Evolutionary conservation across 768 basidiomycete species (phyloP).

Genomic region (Pleurotus cornucopiae): DNA sequence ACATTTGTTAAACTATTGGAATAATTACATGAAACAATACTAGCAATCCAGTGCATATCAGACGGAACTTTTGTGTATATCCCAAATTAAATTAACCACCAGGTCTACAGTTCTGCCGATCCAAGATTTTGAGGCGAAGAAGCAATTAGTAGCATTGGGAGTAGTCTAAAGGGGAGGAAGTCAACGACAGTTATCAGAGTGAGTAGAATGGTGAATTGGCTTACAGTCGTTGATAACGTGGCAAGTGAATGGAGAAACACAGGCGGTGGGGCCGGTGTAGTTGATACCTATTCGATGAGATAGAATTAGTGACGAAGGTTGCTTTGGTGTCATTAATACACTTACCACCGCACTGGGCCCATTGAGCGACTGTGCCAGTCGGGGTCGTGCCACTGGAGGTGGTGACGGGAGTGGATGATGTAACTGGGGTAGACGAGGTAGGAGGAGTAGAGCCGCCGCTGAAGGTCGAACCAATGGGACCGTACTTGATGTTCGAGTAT

Average conservation of each 20-base stretch:
- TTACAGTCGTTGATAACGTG: conserved; percentile 17
- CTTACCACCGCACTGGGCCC: conserved; percentile 27
- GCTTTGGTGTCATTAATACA: too few relatives aligned
- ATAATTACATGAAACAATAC: too few relatives aligned
- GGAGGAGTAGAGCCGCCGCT: conserved; percentile 11
- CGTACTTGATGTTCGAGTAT: conserved; percentile 54
- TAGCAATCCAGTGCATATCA: too few relatives aligned
- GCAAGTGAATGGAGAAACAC: conserved; percentile 25
- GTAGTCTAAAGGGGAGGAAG: neutral
- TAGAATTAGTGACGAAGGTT: neutral
- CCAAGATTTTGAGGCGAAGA: neutral
- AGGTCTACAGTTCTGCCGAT: too few relatives aligned
- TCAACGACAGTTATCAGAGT: neutral
- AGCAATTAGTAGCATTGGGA: conserved; percentile 3
- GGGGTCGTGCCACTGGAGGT: conserved; percentile 19
- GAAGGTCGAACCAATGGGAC: conserved; percentile 44
- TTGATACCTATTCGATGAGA: conserved; percentile 14
- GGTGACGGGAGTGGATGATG: conserved; percentile 11
- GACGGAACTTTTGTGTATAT: too few relatives aligned
- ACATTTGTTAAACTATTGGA: too few relatives aligned
- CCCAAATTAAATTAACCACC: too few relatives aligned
- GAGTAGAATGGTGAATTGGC: neutral
- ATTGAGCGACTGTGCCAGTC: conserved; percentile 28
- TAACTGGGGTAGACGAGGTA: neutral
- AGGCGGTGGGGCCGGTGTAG: conserved; percentile 26